phyloP scores from a whole-genome alignment of 352 stramenopile species.

The Phytopythium chamaehyphon region DNA sequence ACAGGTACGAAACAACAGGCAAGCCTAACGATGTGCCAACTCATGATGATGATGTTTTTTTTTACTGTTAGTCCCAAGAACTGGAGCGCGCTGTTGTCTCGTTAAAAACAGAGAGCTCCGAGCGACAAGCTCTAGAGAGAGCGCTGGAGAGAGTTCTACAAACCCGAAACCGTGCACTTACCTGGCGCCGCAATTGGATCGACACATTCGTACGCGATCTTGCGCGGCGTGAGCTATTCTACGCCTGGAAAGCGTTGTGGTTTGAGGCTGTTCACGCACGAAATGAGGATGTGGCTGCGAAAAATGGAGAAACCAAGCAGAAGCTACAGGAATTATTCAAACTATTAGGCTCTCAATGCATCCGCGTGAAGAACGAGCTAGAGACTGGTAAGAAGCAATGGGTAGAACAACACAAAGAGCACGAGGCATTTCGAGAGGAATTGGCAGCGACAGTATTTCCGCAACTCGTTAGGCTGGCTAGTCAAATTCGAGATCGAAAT shows the following conservation, averaged over 20 bases:
- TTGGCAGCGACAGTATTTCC: conserved; percentile 13
- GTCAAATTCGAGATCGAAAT: conserved; percentile 13
- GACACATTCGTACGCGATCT: conserved; percentile 1
- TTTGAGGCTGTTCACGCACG: conserved; percentile 6
- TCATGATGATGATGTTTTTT: no score
- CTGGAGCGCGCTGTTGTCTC: conserved; percentile 11
- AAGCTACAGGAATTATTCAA: neutral
- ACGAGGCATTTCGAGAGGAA: conserved; percentile 16
- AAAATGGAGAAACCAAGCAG: neutral
- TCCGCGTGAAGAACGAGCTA: neutral
- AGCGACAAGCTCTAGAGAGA: conserved; percentile 14
- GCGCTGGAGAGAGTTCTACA: conserved; percentile 14
- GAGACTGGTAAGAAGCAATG: neutral
- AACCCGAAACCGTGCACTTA: conserved; percentile 30
- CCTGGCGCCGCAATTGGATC: conserved; percentile 21
- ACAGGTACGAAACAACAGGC: neutral
- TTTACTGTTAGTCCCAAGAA: conserved; percentile 17
- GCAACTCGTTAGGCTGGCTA: conserved; percentile 7
- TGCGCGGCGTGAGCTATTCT: conserved; percentile 13
- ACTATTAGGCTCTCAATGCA: neutral
- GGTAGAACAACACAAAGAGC: neutral
- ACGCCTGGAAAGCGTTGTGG: conserved; percentile 20
- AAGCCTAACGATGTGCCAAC: no score
- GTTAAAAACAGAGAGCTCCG: conserved; percentile 8
- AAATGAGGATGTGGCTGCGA: neutral